Evolutionary conservation across 495 filamentous ascomycete species (phyloP), one percentile per base, ranked within the genome.

Genomic region (Penicillium chermesinum): DNA sequence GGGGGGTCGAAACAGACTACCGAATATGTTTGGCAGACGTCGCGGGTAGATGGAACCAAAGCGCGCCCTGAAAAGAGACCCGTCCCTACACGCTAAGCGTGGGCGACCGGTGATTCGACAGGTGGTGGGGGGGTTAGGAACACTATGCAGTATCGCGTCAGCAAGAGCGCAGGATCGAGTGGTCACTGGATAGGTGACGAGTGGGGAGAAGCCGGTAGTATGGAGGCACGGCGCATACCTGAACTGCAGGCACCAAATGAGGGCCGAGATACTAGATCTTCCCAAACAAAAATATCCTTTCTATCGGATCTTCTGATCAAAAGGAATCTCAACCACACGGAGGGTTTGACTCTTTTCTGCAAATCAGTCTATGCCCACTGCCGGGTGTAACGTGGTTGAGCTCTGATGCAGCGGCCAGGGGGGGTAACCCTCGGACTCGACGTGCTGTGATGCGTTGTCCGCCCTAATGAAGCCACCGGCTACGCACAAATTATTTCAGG

Each of bases 361-460:
- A 60, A 64, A 63, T 58, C 48, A 34, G 46, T 67, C 59, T 55
- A 70, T 57, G 56, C 58, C 57, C 59, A 63, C 55, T 17, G 62
- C 57, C 44, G 59, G 63, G 62, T 69, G 68, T 69, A 72, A 73
- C 70, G 68, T 73, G 71, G 70, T 75, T 72, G 70, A 71, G 72
- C 71, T 70, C 61, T 64, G 67, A 73, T 73, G 72, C 72, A 75
- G 72, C 57, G 49, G 60, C 50, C 52, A 58, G 61, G 62, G 63
- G 56, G 62, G 61, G 50, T 9, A 39, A 36, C 44, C 54, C 55
- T 59, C 66, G 66, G 59, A 63, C 55, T 55, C 50, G 50, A 62
- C 10, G 25, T 30, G 54, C 58, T 57, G 60, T 63, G 69, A 75
- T 75, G 72, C 66, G 72, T 73, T 75, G 72, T 72, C 70, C 71